A percentile compares a stretch with the other conserved stretches of the same genome.
Conservation (phyloP, 768 basidiomycete species). For the Sarcodon aspratus region DNA sequence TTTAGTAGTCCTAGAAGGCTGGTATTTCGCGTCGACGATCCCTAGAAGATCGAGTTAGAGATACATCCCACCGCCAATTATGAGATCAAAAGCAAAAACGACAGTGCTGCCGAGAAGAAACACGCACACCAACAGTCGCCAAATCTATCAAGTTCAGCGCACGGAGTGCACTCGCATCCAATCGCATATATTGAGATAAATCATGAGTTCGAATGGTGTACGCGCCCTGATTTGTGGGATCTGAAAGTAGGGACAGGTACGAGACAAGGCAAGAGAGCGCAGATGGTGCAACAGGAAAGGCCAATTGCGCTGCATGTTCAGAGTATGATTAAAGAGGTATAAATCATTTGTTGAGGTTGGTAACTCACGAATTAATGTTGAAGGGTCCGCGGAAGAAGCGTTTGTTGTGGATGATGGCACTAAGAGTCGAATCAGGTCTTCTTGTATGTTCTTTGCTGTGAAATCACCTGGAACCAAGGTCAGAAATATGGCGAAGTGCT, state of each 20-base stretch:
- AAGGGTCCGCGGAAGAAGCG: conserved; percentile 17
- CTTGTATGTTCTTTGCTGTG: conserved; percentile 62
- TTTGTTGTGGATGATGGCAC: conserved; percentile 27
- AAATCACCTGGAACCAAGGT: conserved; percentile 61
- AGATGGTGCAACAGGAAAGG: conserved; percentile 65
- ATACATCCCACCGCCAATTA: not conserved
- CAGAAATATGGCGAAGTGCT: too few relatives aligned
- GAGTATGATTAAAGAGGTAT: not conserved
- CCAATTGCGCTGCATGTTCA: conserved; percentile 53
- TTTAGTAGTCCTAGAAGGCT: conserved; percentile 86
- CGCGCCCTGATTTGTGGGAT: conserved; percentile 66
- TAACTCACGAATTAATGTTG: not conserved
- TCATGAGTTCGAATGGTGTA: conserved; percentile 83
- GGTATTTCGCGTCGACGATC: conserved; percentile 63
- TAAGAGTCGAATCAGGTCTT: conserved; percentile 68
- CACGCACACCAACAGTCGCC: conserved; percentile 35
- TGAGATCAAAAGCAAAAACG: not conserved
- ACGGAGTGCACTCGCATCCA: conserved; percentile 89
- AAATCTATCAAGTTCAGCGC: conserved; percentile 82
- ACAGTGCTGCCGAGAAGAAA: not conserved
- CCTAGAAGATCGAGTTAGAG: conserved; percentile 20
- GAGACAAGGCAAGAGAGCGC: conserved; percentile 72
- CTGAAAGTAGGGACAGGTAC: conserved; percentile 73
- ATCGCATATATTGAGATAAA: conserved; percentile 87
- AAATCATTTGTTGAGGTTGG: not conserved